phyloP scores from a whole-genome alignment of 148 eudicot species.

The Suaeda aralocaspica region DNA sequence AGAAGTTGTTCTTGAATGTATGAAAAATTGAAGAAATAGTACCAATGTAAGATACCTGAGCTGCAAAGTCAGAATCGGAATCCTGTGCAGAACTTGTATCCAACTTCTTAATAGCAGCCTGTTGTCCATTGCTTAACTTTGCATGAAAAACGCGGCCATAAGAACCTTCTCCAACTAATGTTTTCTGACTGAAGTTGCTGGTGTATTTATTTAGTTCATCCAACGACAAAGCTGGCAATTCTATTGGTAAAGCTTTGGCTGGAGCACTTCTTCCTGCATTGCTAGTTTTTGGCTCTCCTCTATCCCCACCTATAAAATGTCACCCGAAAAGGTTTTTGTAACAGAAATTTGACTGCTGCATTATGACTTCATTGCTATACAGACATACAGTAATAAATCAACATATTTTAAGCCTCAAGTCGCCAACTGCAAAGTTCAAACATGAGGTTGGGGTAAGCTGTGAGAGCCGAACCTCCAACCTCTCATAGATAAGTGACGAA shows the following conservation, averaged over 20 bases:
- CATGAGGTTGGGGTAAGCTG: no score
- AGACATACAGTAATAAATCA: no score
- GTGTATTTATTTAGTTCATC: conserved; percentile 55
- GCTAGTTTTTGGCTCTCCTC: conserved; percentile 62
- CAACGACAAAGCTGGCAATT: conserved; percentile 55
- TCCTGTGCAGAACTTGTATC: conserved; percentile 70
- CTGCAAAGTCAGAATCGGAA: conserved; percentile 58
- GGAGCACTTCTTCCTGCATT: conserved; percentile 40
- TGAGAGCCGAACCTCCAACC: no score
- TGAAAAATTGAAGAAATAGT: background rate
- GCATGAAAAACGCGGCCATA: conserved; percentile 79
- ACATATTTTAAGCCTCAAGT: no score
- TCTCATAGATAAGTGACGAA: background rate
- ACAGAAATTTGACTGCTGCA: background rate
- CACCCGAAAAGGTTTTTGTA: background rate
- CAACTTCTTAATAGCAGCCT: conserved; percentile 68
- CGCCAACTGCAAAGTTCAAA: no score
- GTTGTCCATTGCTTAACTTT: conserved; percentile 42
- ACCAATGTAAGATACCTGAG: conserved; percentile 37
- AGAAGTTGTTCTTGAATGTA: background rate
- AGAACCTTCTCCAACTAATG: conserved; percentile 80
- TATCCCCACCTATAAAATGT: conserved; percentile 39
- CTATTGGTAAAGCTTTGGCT: conserved; percentile 54
- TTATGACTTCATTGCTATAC: background rate
- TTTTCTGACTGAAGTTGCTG: conserved; percentile 50